These are phyloP conservation scores for Russula virescens DNA, from an alignment of 768 basidiomycete species.

Conservation along the genomic window DNA sequence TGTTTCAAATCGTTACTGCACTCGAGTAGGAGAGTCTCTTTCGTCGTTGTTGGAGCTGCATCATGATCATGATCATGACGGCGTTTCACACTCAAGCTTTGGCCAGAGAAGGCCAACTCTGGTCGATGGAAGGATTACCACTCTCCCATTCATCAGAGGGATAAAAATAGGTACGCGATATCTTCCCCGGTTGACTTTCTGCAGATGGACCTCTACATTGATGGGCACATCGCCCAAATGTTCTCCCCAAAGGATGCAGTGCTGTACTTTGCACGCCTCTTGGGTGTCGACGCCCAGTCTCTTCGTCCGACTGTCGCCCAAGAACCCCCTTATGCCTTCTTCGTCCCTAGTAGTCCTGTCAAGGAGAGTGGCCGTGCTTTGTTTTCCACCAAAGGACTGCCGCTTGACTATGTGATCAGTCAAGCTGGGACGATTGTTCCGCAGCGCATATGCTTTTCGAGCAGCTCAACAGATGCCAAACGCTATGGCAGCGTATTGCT, in stretches of 20 bases:
- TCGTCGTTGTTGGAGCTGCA: too few relatives aligned
- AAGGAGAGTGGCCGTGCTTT: background rate
- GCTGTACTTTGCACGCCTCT: background rate
- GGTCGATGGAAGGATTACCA: too few relatives aligned
- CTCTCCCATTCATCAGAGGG: background rate
- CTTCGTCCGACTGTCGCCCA: background rate
- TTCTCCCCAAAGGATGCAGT: background rate
- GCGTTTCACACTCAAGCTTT: too few relatives aligned
- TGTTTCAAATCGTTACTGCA: too few relatives aligned
- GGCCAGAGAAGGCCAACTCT: too few relatives aligned
- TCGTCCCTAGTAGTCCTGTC: background rate
- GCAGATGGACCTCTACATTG: constrained; percentile 3
- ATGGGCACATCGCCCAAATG: constrained; percentile 9
- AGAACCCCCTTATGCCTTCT: constrained; percentile 8
- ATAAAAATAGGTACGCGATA: background rate
- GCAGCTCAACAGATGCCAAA: background rate
- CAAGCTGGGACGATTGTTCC: constrained; percentile 3
- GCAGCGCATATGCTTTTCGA: constrained; percentile 8
- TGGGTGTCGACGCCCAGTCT: background rate
- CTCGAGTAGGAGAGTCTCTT: too few relatives aligned
- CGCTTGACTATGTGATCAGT: background rate
- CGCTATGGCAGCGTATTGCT: background rate
- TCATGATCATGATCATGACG: too few relatives aligned
- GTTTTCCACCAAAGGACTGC: background rate
- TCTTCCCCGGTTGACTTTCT: background rate